phyloP scores from a whole-genome alignment of 2,329 filamentous ascomycete genomes.

The Colletotrichum sp. region DNA sequence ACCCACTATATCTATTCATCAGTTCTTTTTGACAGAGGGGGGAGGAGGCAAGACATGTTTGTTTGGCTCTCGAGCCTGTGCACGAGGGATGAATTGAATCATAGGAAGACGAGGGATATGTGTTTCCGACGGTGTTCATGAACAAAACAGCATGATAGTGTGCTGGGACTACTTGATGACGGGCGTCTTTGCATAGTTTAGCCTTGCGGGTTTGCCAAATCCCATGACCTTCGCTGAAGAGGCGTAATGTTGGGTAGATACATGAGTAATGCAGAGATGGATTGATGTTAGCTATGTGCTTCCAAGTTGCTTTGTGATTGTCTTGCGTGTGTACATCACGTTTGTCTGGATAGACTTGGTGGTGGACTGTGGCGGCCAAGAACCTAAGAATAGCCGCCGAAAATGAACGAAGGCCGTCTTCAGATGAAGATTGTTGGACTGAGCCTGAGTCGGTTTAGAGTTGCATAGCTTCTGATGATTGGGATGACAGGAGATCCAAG shows the following conservation, averaged over 20 bases:
- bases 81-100: not conserved
- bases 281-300: not conserved
- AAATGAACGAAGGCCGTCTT: not conserved
- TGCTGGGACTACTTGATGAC: conserved; percentile 9
- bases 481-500: not conserved
- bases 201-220: not conserved
- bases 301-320: not conserved
- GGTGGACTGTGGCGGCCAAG: not conserved
- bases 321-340: not conserved
- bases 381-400: not conserved
- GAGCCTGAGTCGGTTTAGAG: not conserved
- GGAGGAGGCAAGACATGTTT: not conserved
- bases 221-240: not conserved
- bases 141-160: not conserved
- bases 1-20: not conserved
- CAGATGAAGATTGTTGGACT: not conserved
- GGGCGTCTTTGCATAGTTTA: conserved; percentile 2
- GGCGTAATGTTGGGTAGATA: conserved; percentile 18
- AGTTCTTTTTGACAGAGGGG: not conserved
- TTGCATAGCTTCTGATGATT: not conserved
- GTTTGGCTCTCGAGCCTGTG: not conserved
- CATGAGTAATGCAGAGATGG: conserved; percentile 21
- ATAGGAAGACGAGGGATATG: not conserved
- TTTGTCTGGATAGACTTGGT: not conserved
- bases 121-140: conserved; percentile 4